Evolutionary conservation across 768 basidiomycete genomes (phyloP), one percentile per base, ranked within the genome.

Genomic region (Leccinum subgranulosum): DNA sequence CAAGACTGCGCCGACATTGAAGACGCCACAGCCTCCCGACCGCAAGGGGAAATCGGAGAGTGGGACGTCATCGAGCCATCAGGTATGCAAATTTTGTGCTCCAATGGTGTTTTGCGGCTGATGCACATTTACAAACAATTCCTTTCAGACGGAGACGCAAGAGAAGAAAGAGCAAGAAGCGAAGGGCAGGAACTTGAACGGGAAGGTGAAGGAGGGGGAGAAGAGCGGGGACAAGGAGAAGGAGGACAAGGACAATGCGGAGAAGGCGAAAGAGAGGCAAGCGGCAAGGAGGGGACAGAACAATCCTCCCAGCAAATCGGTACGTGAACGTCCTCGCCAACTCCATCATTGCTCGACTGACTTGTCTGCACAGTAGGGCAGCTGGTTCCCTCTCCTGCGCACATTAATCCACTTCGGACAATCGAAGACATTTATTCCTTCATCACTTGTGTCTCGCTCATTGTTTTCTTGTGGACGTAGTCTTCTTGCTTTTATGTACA

Each of bases 301-400:
- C 49, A 48, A 1, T 1, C 1, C 9, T 33, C 25, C 2, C 23
- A 1, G 9, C 41, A 45, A 0, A 19, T 0, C 9, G 10, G 66
- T 66, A 59, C 10, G 66, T 15, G 64, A 60, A 57, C 5, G 67
- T 64, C 15, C 23, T 7, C 51, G 8, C 51, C 28, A 29, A 14
- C 3, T 34, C 7, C 3, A 14, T 34, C 39, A 7, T 12, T 15
- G 17, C 28, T 23, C 34, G 17, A 17, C 56, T 64, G 5, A 66
- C 21, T 1, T 25, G 23, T 17, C 34, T 33, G 8, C 14, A 39
- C 45, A 66, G 66, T 7, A 3, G 12, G 23, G n/a, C 55, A 53
- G 9, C 3, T 59, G 6, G 43, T 53, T 6, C 7, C 25, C 15
- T 2, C n/a, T 6, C 31, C 19, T 7, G 17, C 39, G 28, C 4